Conservation (phyloP, 805 yeast genomes). For the Millerozyma miso region DNA sequence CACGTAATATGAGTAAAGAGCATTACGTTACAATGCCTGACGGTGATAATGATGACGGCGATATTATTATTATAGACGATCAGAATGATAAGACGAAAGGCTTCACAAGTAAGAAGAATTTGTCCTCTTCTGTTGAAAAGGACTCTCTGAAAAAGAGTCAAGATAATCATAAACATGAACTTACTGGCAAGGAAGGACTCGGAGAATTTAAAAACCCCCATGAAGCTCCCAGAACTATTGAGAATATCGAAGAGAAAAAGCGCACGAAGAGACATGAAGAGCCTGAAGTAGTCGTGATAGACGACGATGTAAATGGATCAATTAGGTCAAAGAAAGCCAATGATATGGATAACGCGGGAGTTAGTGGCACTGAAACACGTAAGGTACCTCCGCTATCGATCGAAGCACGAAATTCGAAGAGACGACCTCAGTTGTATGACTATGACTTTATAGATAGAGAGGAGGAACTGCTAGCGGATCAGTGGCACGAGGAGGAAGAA, state of each 20-base stretch:
- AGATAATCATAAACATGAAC: not conserved
- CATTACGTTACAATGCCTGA: not conserved
- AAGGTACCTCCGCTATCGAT: not conserved
- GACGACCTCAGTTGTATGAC: slow-evolving; percentile 34
- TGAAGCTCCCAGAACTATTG: not conserved
- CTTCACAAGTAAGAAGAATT: slow-evolving; percentile 2
- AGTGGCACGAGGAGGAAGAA: slow-evolving; percentile 62
- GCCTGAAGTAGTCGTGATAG: not conserved
- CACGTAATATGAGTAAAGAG: not conserved
- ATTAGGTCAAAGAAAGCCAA: not conserved
- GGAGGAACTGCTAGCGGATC: slow-evolving; percentile 60
- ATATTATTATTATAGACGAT: slow-evolving; percentile 10
- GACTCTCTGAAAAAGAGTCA: not conserved
- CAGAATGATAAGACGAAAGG: no score
- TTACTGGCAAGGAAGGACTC: no score
- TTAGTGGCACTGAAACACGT: not conserved
- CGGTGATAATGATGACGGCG: not conserved
- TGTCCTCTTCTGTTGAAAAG: not conserved
- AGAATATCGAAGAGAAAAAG: no score
- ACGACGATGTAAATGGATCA: not conserved
- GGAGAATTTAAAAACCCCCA: not conserved
- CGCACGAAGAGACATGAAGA: no score
- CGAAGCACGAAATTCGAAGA: not conserved
- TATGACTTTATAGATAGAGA: slow-evolving; percentile 77
- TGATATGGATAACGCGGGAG: not conserved